Percentiles rank a stretch among this genome's conserved stretches.
Evolutionary conservation across 352 stramenopile species (phyloP).

Genomic region (Globisporangium nunn): DNA sequence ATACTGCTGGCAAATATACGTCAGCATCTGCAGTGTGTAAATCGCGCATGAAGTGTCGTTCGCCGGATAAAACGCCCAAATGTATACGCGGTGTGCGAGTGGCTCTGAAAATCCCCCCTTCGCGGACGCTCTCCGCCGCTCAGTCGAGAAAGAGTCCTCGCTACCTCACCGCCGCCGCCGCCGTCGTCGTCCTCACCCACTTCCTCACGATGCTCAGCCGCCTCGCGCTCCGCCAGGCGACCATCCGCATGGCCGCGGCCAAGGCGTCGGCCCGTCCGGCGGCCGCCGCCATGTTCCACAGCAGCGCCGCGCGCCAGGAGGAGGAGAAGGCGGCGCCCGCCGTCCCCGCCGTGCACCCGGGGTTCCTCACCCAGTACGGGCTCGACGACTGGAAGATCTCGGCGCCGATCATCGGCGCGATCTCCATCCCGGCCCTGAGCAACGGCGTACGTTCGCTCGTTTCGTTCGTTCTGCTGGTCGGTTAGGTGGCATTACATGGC

Average conservation of each 20-base stretch:
- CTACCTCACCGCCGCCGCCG: no score
- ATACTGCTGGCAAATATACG: not conserved
- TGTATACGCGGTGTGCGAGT: not conserved
- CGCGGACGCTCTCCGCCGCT: not conserved
- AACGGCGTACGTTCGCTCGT: constrained; percentile 53
- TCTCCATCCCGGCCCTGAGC: constrained; percentile 69
- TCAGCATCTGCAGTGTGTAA: no score
- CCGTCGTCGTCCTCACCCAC: no score
- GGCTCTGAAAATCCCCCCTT: not conserved
- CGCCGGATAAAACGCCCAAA: no score
- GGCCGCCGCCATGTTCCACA: constrained; percentile 39
- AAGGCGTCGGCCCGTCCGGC: constrained; percentile 20
- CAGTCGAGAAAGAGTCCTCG: not conserved
- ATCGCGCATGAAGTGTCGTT: no score
- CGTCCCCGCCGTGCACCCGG: constrained; percentile 33
- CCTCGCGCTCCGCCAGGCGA: constrained; percentile 61
- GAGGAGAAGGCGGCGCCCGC: constrained; percentile 39
- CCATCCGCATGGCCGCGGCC: constrained; percentile 32
- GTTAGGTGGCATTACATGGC: no score
- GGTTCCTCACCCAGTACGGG: constrained; percentile 53
- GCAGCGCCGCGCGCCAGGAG: constrained; percentile 38
- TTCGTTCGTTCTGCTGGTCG: no score
- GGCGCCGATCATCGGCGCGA: constrained; percentile 55
- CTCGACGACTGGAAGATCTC: constrained; percentile 85
- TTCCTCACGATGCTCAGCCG: constrained; percentile 53